These are phyloP conservation scores for Rhodotorula sp. DNA, from an alignment of 1,284 basidiomycete genomes.

Conservation along the genomic window DNA sequence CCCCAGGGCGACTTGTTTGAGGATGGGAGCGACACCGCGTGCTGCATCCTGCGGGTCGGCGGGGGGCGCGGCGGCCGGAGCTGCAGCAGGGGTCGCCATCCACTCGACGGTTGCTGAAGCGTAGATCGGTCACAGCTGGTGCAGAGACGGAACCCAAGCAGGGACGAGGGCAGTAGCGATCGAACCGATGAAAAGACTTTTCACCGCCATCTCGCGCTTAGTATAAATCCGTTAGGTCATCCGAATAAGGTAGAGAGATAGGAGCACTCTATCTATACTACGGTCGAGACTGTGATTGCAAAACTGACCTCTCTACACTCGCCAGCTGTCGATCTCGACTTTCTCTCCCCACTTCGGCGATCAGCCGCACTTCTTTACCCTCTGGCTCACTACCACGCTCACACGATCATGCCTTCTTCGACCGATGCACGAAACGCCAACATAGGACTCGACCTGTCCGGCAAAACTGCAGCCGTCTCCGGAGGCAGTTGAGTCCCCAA, in stretches of 20 bases:
- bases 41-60: not conserved
- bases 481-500: constrained; percentile 32
- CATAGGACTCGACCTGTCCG: constrained; percentile 34
- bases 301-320: not conserved
- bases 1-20: not conserved
- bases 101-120: not conserved
- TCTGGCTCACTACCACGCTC: not conserved
- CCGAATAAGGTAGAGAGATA: too few species aligned
- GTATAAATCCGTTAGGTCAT: too few species aligned
- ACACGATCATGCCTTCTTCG: constrained; percentile 16
- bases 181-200: too few species aligned
- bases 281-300: too few species aligned
- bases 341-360: too few species aligned
- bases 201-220: too few species aligned
- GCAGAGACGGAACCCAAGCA: not conserved
- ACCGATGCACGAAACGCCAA: constrained; percentile 30
- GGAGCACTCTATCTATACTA: too few species aligned
- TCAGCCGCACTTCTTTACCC: not conserved
- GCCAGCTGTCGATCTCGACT: not conserved
- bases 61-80: not conserved
- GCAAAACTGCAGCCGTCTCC: constrained; percentile 42
- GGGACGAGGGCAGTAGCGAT: not conserved
- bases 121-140: not conserved
- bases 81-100: not conserved
- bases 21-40: not conserved